Conservation (phyloP, 129 eudicot genomes). For the Flaveria ramosissima region DNA sequence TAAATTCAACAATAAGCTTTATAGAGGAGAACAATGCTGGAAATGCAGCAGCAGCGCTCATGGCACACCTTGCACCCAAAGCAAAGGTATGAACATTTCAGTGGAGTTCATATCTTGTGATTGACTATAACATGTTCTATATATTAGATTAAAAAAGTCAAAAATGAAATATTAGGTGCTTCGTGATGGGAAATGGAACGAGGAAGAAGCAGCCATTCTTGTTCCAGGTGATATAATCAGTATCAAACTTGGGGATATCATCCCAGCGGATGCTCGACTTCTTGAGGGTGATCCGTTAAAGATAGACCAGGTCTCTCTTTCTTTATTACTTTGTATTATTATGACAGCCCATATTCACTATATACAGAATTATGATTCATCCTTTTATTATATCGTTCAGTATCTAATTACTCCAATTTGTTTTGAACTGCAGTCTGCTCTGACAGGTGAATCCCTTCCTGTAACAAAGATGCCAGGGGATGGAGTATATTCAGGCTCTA, state of each 20-base stretch:
- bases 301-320: conserved; percentile 63
- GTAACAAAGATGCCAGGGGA: conserved; percentile 74
- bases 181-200: conserved; percentile 69
- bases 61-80: conserved; percentile 89
- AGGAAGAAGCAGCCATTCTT: conserved; percentile 69
- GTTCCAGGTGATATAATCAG: conserved; percentile 82
- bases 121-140: background rate
- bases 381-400: conserved; percentile 14
- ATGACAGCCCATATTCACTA: background rate
- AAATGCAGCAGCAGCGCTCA: conserved; percentile 91
- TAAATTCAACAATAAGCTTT: conserved; percentile 87
- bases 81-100: conserved; percentile 53
- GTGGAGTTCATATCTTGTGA: conserved; percentile 18
- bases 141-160: conserved; percentile 11
- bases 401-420: conserved; percentile 18
- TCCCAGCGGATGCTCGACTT: conserved; percentile 87
- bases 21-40: conserved; percentile 95
- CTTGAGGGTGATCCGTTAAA: conserved; percentile 76
- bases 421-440: conserved; percentile 60
- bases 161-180: conserved; percentile 37
- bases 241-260: conserved; percentile 68
- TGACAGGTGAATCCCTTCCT: conserved; percentile 82
- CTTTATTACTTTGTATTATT: conserved; percentile 9
- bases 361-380: conserved; percentile 8
- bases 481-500: conserved; percentile 84